Base-by-base conservation (phyloP, 768 basidiomycete species). In the Serendipita sp. region DNA sequence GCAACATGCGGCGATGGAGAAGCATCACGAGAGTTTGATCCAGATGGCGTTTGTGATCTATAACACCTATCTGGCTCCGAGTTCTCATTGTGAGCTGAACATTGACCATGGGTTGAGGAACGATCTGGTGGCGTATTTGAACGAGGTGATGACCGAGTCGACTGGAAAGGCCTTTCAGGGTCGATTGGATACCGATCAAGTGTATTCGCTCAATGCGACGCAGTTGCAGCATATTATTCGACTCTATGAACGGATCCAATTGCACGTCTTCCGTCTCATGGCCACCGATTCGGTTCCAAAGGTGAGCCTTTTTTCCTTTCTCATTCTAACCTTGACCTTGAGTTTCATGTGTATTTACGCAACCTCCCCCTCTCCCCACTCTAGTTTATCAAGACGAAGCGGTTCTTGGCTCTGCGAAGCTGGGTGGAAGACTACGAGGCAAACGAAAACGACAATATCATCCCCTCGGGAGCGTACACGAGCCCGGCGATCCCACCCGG, bases 261-360 rank as follows among this genome's bases (percentile, higher is more conserved):
- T 81, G 23, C 94, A 98, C 71, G 92, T 98, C 68, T 98, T 98
- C 79, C 83, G 95, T 54, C 73, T 99, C 70, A 95, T 99, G 90
- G 93, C 96, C 16, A 95, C 94, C 65, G 96, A 99, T 74, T 97
- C 95, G 4, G 88, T 99, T n/a, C 96, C 96, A 13, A 95, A 95
- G 81, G 90, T 89, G 70, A 34, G 78, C 70, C 34, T 3, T 36
- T 13, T 30, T 52, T n/a, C 1, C 7, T 1, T 34, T 30, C 30
- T 45, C 1, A 23, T 44, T 44, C 45, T 13, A 4, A 8, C 30
- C 44, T 16, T 4, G 44, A 65, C 45, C 65, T 66, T 66, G 67
- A 67, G 67, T 15, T 54, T 66, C 54, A 66, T 66, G 16, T 66
- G 64, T 23, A 23, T 23, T 23, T 23, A 23, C 23, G 23, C 23